Evolutionary conservation across 495 filamentous ascomycete genomes (phyloP).

Genomic region (Penicillium soppii): DNA sequence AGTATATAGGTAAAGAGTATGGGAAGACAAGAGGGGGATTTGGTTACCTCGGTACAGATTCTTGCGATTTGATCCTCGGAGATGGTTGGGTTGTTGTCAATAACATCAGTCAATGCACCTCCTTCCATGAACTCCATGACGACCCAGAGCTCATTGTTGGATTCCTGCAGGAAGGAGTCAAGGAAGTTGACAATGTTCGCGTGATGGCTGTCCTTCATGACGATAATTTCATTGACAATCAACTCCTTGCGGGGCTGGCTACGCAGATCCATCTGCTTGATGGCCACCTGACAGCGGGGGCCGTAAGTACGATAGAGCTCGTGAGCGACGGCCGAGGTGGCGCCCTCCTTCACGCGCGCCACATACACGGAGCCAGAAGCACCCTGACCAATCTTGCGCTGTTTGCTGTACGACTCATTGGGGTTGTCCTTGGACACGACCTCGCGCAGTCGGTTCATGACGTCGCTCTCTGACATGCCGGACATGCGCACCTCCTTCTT

Average conservation of each 20-base stretch:
- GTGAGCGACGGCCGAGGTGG: constrained; percentile 62
- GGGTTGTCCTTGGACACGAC: constrained; percentile 93
- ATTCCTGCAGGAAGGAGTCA: constrained; percentile 92
- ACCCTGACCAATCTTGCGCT: constrained; percentile 98
- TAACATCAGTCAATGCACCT: constrained; percentile 95
- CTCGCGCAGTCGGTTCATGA: constrained; percentile 90
- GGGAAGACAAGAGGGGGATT: constrained; percentile 12
- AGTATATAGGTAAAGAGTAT: constrained; percentile 21
- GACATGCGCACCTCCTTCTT: constrained; percentile 96
- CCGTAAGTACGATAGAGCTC: constrained; percentile 69
- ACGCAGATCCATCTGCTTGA: constrained; percentile 99
- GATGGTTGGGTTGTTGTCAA: constrained; percentile 91
- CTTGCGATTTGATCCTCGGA: constrained; percentile 96
- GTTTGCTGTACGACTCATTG: constrained; percentile 89
- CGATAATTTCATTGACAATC: constrained; percentile 98
- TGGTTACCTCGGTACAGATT: constrained; percentile 92
- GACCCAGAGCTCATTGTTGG: constrained; percentile 92
- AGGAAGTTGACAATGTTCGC: constrained; percentile 99
- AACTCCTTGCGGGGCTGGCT: constrained; percentile 97
- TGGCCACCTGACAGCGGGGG: constrained; percentile 79
- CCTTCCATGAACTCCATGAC: constrained; percentile 99
- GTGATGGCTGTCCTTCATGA: constrained; percentile 99
- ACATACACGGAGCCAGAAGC: constrained; percentile 98
- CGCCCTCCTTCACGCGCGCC: constrained; percentile 80
- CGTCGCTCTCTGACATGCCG: constrained; percentile 92